Conservation (phyloP, 164 flowering plant species). For the Vitis vinifera region ASM3070453v1 NC_081815.1:1034501-1035000, state of each 20-base stretch:
- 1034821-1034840: neutral
- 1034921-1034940: constrained; percentile 45
- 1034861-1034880: no score
- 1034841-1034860: neutral
- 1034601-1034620: constrained; percentile 59
- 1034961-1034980: constrained; percentile 14
- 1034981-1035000: constrained; percentile 38
- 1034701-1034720: neutral
- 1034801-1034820: neutral
- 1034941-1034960: constrained; percentile 50
- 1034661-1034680: neutral
- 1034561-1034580: constrained; percentile 6
- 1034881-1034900: no score
- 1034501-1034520: neutral
- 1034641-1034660: constrained; percentile 64
- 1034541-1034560: neutral
- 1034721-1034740: neutral
- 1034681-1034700: neutral
- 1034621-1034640: constrained; percentile 66
- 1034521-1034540: neutral
- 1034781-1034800: neutral
- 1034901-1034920: neutral
- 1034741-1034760: neutral
- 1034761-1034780: neutral
- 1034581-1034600: constrained; percentile 52